Base-by-base conservation (phyloP, 2,329 filamentous ascomycete species). In the Fusarium sp. region DNA sequence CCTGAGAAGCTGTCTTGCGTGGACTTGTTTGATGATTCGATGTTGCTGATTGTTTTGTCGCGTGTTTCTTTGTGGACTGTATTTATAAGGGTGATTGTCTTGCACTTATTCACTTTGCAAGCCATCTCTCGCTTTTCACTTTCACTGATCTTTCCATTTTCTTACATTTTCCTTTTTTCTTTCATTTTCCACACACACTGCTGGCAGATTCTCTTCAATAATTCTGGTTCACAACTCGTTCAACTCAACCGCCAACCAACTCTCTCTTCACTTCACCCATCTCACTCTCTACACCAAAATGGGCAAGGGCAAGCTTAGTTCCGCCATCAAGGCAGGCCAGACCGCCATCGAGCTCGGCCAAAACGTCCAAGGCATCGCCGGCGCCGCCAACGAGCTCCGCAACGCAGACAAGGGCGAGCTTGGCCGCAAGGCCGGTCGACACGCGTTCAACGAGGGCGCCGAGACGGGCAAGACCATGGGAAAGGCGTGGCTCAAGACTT, bases 401-500 rank as follows among this genome's bases (percentile, higher is more conserved):
- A 35, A 74, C 18, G 80, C 80, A 18, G 80, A 82, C 70, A 83
- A 83, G 64, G 70, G 68, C 38, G 81, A 82, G 14, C 70, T 83
- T 0, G 81, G 81, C 40, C 81, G 81, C 38, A 65, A 79, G 13
- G 81, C 79, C 14, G 82, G 81, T 16, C 81, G 74, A 8, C 67
- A 74, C 31, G 82, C 79, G 33, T 83, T 82, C 74, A 81, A 74
- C 59, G 78, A 82, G 61, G 82, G 81, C 27, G 75, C 82, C 58
- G 80, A 80, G 5, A 78, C 77, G 4, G 84, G 84, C 78, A 86
- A 85, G 76, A 81, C 81, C 14, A 80, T 83, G 77, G 84, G 83
- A 65, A 84, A 85, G 71, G 83, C 85, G 20, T 85, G 84, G 77
- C 79, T 87, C 73, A 85, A 85, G 77, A 81, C 84, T 1, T 86